A percentile compares a stretch with the other conserved stretches of the same genome.
Conservation (phyloP, 139 green algal species). For the Diplosphaera chodatii region DNA sequence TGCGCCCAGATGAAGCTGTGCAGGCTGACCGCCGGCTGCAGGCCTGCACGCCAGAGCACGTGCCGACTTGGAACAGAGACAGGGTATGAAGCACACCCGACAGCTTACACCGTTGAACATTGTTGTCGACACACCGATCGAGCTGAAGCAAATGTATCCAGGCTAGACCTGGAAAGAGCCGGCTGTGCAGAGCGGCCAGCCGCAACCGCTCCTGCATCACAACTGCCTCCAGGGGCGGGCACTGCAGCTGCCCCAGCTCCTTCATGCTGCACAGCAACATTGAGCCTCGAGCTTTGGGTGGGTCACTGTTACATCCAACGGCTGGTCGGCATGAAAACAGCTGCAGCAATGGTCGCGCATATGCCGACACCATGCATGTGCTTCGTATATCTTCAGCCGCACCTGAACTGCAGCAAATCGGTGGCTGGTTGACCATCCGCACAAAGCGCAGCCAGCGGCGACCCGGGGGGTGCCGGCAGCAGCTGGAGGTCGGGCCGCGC, state of each 20-base stretch:
- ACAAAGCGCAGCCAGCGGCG: not conserved
- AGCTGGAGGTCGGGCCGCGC: not conserved
- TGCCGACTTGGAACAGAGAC: too few species aligned
- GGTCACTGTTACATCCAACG: too few species aligned
- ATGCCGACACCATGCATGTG: too few species aligned
- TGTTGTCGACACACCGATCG: too few species aligned
- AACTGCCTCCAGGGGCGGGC: not conserved
- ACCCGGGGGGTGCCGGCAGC: slow-evolving; percentile 5
- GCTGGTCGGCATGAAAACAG: too few species aligned
- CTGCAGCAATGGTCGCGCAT: too few species aligned
- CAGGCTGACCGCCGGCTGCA: slow-evolving; percentile 5
- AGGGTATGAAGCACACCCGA: too few species aligned
- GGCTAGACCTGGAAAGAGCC: slow-evolving; percentile 3
- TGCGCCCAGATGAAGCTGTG: slow-evolving; percentile 14
- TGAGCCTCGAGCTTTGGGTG: too few species aligned
- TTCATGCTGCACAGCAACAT: not conserved
- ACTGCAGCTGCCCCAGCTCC: slow-evolving; percentile 3
- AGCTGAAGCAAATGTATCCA: too few species aligned
- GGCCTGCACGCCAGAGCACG: not conserved
- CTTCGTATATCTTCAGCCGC: too few species aligned
- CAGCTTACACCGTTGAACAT: too few species aligned
- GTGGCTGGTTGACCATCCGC: not conserved
- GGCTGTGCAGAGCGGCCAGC: not conserved
- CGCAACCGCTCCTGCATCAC: slow-evolving; percentile 1
- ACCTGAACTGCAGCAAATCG: slow-evolving; percentile 11